Conservation (phyloP, 1,284 basidiomycete species). For the Irpex sp. region DNA sequence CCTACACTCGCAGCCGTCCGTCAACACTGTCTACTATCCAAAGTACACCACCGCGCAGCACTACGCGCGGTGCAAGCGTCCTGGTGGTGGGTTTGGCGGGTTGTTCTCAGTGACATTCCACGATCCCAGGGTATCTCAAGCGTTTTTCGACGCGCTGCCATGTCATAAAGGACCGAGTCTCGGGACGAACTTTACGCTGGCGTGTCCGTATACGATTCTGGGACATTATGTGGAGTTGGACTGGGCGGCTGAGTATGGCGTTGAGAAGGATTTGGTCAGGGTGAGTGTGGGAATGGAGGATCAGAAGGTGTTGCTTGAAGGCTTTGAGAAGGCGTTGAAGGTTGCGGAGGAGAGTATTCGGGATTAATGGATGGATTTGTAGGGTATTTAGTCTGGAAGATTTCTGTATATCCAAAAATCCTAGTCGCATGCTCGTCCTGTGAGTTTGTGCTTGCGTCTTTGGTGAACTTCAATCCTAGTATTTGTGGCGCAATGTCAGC, state of each 20-base stretch:
- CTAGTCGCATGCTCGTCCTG: too few relatives aligned
- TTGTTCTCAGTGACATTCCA: conserved; percentile 91
- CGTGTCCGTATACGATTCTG: conserved; percentile 89
- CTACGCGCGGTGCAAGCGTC: conserved; percentile 61
- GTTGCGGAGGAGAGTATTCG: conserved; percentile 51
- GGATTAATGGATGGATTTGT: too few relatives aligned
- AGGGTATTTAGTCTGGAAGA: too few relatives aligned
- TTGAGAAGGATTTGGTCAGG: conserved; percentile 81
- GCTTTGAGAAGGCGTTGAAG: conserved; percentile 63
- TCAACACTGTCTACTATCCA: conserved; percentile 90
- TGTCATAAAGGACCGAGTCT: conserved; percentile 91
- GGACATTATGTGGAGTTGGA: conserved; percentile 90
- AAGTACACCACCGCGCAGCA: conserved; percentile 72
- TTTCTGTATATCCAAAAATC: too few relatives aligned
- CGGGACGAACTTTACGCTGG: conserved; percentile 95
- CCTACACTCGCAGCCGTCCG: conserved; percentile 57
- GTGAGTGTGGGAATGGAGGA: conserved; percentile 92
- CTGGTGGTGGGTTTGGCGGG: conserved; percentile 75
- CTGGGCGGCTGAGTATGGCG: conserved; percentile 87
- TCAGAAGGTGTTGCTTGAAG: conserved; percentile 47
- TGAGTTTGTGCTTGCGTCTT: too few relatives aligned
- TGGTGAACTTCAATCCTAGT: too few relatives aligned
- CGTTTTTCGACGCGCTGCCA: conserved; percentile 84
- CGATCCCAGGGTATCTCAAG: conserved; percentile 57
- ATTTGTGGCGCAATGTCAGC: too few relatives aligned